phyloP scores from a whole-genome alignment of 441 rosid species.

The Pelargonium hybrid region DNA sequence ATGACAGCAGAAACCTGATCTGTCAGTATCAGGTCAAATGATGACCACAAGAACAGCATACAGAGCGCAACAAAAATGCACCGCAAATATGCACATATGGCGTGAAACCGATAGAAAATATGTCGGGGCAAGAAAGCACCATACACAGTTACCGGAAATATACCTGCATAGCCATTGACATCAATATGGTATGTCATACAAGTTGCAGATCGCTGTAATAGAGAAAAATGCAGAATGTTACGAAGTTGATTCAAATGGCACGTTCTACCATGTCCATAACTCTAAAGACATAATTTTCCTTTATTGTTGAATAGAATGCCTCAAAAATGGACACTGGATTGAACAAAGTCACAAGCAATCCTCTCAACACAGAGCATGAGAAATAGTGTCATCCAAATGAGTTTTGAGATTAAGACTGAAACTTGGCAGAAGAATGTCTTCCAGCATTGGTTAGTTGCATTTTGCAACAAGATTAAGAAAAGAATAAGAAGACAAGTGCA shows the following conservation, averaged over 20 bases:
- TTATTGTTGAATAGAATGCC: neutral
- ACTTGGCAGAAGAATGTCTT: neutral
- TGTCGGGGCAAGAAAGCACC: conserved; percentile 82
- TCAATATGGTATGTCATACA: neutral
- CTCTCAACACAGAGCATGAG: neutral
- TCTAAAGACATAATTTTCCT: neutral
- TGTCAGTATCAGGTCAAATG: conserved; percentile 60
- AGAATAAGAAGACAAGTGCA: neutral
- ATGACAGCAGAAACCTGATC: conserved; percentile 81
- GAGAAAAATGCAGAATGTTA: neutral
- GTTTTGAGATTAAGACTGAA: neutral
- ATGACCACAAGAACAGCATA: conserved; percentile 56
- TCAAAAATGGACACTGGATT: neutral
- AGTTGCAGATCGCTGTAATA: neutral
- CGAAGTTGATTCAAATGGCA: neutral
- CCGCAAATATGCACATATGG: conserved; percentile 69
- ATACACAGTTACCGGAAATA: conserved; percentile 64
- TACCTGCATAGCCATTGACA: conserved; percentile 33
- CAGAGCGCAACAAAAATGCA: conserved; percentile 80
- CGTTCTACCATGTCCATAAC: neutral
- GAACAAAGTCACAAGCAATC: neutral
- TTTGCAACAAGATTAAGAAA: no score
- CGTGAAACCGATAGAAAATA: conserved; percentile 74
- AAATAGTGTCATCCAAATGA: neutral
- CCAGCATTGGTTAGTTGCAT: neutral